These are phyloP conservation scores for Cercospora sp. DNA, from an alignment of 2,329 filamentous ascomycete genomes.

Conservation along the genomic window DNA sequence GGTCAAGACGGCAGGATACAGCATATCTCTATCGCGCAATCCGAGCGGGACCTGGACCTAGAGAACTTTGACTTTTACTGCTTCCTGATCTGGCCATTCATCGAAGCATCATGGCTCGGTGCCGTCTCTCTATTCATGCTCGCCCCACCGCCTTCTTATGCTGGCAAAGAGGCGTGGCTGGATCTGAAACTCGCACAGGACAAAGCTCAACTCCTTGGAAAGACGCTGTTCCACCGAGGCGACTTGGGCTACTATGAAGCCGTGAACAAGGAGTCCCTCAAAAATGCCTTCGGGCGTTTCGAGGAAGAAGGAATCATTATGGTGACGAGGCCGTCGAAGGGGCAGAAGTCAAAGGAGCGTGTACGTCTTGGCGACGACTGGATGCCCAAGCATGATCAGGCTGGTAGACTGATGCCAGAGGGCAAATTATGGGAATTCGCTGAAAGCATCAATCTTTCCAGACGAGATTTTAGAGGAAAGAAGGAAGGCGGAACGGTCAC, in stretches of 20 bases:
- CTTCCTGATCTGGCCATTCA: conserved; percentile 97
- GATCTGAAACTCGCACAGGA: conserved; percentile 56
- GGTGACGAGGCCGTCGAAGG: conserved; percentile 58
- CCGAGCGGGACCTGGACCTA: conserved; percentile 73
- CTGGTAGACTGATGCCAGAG: conserved; percentile 64
- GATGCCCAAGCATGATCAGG: conserved; percentile 63
- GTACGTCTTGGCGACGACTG: conserved; percentile 61
- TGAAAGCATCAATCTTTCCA: conserved; percentile 77
- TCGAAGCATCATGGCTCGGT: conserved; percentile 90
- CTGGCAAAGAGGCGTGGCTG: conserved; percentile 67
- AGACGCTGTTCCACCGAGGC: conserved; percentile 95
- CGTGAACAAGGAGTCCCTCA: conserved; percentile 96
- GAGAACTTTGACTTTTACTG: conserved; percentile 99
- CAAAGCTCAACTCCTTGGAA: conserved; percentile 75
- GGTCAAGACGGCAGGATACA: conserved; percentile 55
- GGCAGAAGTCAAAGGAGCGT: conserved; percentile 59
- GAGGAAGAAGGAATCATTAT: conserved; percentile 87
- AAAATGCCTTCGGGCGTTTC: conserved; percentile 86
- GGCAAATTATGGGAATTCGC: conserved; percentile 90
- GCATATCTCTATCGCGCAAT: conserved; percentile 70
- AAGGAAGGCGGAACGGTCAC: conserved; percentile 94
- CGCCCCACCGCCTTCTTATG: conserved; percentile 60
- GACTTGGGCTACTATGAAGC: conserved; percentile 97
- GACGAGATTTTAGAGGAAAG: conserved; percentile 77
- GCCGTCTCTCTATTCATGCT: conserved; percentile 85